These are phyloP conservation scores for Microsporum canis DNA, from an alignment of 2,329 filamentous ascomycete genomes.

Conservation along the genomic window DNA sequence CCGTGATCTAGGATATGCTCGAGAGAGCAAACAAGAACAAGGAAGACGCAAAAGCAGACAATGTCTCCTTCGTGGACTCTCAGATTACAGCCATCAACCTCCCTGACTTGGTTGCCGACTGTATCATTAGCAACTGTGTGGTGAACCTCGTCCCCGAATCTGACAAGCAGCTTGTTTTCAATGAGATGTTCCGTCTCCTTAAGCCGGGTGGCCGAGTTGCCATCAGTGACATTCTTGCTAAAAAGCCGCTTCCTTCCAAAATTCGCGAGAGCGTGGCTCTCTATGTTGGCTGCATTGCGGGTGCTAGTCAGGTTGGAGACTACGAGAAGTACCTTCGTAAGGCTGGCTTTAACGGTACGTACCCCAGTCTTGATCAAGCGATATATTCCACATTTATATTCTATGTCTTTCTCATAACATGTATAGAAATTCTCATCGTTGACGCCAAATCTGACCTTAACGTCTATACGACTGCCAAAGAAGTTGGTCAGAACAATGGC, in stretches of 20 bases:
- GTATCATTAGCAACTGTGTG: slow-evolving; percentile 54
- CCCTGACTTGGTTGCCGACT: slow-evolving; percentile 35
- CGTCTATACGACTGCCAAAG: slow-evolving; percentile 30
- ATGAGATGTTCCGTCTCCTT: slow-evolving; percentile 48
- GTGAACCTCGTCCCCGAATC: slow-evolving; percentile 46
- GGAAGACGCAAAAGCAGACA: slow-evolving; percentile 28
- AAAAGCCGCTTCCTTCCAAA: slow-evolving; percentile 38
- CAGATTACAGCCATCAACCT: slow-evolving; percentile 43
- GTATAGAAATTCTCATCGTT: slow-evolving; percentile 34
- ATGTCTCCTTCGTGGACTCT: slow-evolving; percentile 43
- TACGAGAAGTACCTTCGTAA: slow-evolving; percentile 43
- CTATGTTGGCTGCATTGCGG: slow-evolving; percentile 51
- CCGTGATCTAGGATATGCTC: slow-evolving; percentile 44
- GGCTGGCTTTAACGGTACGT: slow-evolving; percentile 42
- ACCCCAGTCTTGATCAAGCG: not conserved
- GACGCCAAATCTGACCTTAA: slow-evolving; percentile 40
- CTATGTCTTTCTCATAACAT: not conserved
- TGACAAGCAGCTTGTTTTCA: slow-evolving; percentile 46
- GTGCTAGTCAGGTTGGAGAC: slow-evolving; percentile 42
- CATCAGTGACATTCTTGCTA: slow-evolving; percentile 49
- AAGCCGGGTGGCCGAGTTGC: slow-evolving; percentile 48
- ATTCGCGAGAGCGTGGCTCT: slow-evolving; percentile 41
- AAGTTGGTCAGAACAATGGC: slow-evolving; percentile 7
- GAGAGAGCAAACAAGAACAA: slow-evolving; percentile 39
- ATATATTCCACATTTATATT: not conserved